Evolutionary conservation across 768 basidiomycete species (phyloP), one percentile per base, ranked within the genome.

Genomic region (Russula dissimulans): DNA sequence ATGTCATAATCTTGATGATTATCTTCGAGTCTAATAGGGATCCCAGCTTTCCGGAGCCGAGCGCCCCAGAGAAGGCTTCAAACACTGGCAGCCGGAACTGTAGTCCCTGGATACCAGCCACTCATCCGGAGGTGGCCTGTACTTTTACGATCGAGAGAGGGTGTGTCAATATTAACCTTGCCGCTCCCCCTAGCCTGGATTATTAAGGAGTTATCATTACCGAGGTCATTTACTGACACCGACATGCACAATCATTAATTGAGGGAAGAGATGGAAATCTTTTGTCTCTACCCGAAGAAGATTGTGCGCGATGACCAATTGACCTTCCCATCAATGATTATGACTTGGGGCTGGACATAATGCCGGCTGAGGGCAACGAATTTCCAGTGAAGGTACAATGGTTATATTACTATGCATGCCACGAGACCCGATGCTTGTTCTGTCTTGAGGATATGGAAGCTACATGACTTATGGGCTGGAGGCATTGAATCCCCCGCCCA

Each of bases 111-210:
- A 68, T 42, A 3, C 67, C 76, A 0, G 71, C 72, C 36, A 69
- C 73, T 2, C 85, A 86, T 63, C 83, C 85, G 0, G 85, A 87
- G 85, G 85, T 5, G 77, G 75, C 26, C 73, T 79, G 15, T 87
- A 85, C 66, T 87, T 81, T 59, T 77, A 75, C 64, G 74, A 83
- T 57, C 26, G 59, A 47, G 64, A 71, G 9, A 76, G 76, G 71
- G 84, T 83, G 43, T 17, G 42, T 39, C 4, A n/a, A 8, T 38
- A 26, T 26, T 26, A 8, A 46, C 17, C 18, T 50, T 8, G 4
- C 41, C 15, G 15, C 1, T 2, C 17, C n/a, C 14, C 48, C 17
- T 18, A 36, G 34, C 38, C 5, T 18, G 9, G n/a, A n/a, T n/a
- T n/a, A 36, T 26, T 42, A 15, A 26, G 22, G 22, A 2, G 22